Evolutionary conservation across 768 basidiomycete genomes (phyloP), one percentile per base, ranked within the genome.

Genomic region (Lentinula boryana): DNA sequence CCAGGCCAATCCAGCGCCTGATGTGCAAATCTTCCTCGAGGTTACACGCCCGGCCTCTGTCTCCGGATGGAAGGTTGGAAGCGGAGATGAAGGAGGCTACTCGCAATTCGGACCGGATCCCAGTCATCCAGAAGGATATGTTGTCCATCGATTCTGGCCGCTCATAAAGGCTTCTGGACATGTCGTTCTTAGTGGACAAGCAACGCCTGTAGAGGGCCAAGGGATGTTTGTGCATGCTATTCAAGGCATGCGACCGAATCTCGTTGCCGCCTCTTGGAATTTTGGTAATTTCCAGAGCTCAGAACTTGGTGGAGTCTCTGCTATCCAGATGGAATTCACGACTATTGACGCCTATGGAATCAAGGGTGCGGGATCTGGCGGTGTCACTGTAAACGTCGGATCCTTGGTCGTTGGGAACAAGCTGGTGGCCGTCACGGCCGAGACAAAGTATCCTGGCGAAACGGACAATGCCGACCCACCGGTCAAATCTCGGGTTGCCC

Each of bases 211-310:
- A 58, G 71, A 81, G 35, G 91, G 89, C 48, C 76, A 81, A 40
- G 92, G 93, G 32, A 91, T 94, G 89, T 86, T 96, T 72, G 82
- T 95, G 18, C 92, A 96, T 72, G 96, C 96, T 49, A 97, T 98
- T 71, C 96, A 98, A 71, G 97, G 96, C 71, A 96, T 99, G 93
- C 84, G 94, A 7, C 95, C 96, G 53, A 91, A 99, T 74, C 82
- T 93, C 60, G 85, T 97, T 67, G 97, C 97, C 13, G 79, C 91
- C 18, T 76, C 89, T 8, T 99, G 97, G 97, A 98, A 98, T 77
- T 99, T 98, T 75, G 88, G 79, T 32, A 81, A 90, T 76, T 99
- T 99, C 80, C 88, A 93, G 72, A 89, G 90, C 68, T 72, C 78
- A 16, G 77, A 84, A 27, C 81, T 85, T 53, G 86, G 84, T 16